A percentile compares a stretch with the other conserved stretches of the same genome.
Conservation (phyloP, 1,139 yeast species). For the Trichomonascaceae sp. region DNA sequence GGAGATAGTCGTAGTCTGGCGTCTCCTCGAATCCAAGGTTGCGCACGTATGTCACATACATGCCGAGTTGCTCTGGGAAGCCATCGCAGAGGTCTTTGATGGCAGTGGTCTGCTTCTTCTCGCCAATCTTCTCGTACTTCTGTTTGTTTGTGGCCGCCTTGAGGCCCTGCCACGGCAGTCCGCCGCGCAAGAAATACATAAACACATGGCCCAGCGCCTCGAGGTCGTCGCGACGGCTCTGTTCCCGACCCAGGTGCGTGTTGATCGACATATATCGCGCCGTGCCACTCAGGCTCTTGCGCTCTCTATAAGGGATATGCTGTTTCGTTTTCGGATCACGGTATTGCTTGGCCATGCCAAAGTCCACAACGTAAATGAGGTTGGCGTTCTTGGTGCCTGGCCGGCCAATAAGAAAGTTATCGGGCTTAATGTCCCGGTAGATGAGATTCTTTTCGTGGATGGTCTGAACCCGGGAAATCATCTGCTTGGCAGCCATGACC, state of each 20-base stretch:
- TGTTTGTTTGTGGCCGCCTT: conserved; percentile 97
- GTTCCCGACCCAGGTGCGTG: conserved; percentile 95
- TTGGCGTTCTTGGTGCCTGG: conserved; percentile 38
- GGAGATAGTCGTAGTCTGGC: conserved; percentile 83
- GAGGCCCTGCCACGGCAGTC: conserved; percentile 96
- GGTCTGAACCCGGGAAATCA: conserved; percentile 75
- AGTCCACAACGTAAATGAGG: conserved; percentile 45
- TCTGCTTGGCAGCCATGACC: conserved; percentile 81
- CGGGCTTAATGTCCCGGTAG: conserved; percentile 93
- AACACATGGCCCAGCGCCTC: conserved; percentile 95
- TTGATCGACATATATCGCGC: conserved; percentile 97
- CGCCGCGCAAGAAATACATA: conserved; percentile 85
- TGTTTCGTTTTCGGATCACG: conserved; percentile 90
- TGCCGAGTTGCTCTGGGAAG: conserved; percentile 77
- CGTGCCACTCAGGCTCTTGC: conserved; percentile 88
- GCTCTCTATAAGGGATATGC: conserved; percentile 93
- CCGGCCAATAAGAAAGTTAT: conserved; percentile 76
- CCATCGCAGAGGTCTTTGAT: conserved; percentile 69
- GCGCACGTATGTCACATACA: conserved; percentile 74
- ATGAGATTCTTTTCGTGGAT: conserved; percentile 85
- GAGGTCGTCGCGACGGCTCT: conserved; percentile 87
- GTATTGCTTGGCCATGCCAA: conserved; percentile 97
- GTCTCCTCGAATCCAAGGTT: conserved; percentile 80
- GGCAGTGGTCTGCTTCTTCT: conserved; percentile 78
- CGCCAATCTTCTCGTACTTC: conserved; percentile 93